These are phyloP conservation scores for Lachnellula occidentalis DNA, from an alignment of 2,329 filamentous ascomycete genomes.

Conservation along the genomic window DNA sequence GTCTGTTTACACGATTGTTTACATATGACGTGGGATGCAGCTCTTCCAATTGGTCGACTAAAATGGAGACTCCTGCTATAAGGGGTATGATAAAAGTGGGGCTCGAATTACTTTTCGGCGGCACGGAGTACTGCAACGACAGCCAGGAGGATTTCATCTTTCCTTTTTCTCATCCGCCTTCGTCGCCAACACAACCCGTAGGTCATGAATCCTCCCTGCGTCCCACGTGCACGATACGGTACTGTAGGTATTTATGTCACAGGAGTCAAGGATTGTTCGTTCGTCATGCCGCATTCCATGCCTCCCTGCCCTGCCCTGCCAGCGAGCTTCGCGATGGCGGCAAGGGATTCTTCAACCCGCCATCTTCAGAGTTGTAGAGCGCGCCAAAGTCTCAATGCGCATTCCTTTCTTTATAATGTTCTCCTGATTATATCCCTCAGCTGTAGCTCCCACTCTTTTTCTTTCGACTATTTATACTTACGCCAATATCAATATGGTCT, in stretches of 20 bases:
- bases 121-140: too few species aligned
- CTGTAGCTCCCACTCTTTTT: neutral
- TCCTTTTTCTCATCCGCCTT: too few species aligned
- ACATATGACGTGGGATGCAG: too few species aligned
- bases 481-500: conserved; percentile 1
- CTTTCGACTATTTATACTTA: neutral
- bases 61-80: too few species aligned
- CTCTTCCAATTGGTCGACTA: too few species aligned
- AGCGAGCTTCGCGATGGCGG: neutral
- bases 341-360: neutral
- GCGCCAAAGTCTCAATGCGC: neutral
- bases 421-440: neutral
- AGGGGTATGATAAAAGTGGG: too few species aligned
- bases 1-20: too few species aligned
- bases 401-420: neutral
- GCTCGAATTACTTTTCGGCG: too few species aligned
- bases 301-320: neutral
- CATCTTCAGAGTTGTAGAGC: conserved; percentile 5
- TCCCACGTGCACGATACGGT: neutral
- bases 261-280: neutral
- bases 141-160: too few species aligned
- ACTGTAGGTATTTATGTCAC: neutral
- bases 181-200: too few species aligned
- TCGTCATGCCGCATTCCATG: conserved; percentile 1
- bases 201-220: neutral